phyloP scores from a whole-genome alignment of 2,329 filamentous ascomycete species.

The Botrytis tulipae region DNA sequence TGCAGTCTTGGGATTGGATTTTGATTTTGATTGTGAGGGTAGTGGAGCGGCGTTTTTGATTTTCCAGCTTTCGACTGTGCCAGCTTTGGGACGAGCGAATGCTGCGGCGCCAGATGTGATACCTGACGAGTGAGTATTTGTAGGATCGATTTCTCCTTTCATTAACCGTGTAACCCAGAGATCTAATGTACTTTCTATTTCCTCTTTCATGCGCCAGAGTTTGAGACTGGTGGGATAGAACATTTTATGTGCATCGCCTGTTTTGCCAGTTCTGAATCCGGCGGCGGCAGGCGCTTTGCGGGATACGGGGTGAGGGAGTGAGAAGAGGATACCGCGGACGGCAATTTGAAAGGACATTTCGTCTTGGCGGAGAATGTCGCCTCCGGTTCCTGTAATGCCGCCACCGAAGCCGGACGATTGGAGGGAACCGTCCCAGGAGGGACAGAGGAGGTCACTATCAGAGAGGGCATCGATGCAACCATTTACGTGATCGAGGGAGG shows the following conservation, averaged over 20 bases:
- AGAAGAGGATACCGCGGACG: conserved; percentile 81
- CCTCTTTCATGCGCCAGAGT: conserved; percentile 79
- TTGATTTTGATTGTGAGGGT: neutral
- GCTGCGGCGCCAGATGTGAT: conserved; percentile 49
- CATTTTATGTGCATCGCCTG: conserved; percentile 76
- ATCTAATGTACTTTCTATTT: conserved; percentile 72
- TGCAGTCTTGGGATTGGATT: neutral
- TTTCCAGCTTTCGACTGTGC: conserved; percentile 40
- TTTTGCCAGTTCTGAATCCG: conserved; percentile 39
- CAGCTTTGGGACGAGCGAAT: conserved; percentile 47
- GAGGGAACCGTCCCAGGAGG: conserved; percentile 68
- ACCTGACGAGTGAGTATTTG: conserved; percentile 34
- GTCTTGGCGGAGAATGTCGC: conserved; percentile 81
- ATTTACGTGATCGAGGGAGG: conserved; percentile 74
- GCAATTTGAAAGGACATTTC: conserved; percentile 93
- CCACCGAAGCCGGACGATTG: conserved; percentile 55
- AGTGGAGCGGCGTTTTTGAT: neutral
- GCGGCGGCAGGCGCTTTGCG: conserved; percentile 48
- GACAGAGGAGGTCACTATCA: conserved; percentile 79
- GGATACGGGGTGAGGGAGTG: conserved; percentile 82
- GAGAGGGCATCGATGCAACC: conserved; percentile 86
- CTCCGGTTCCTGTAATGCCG: conserved; percentile 53
- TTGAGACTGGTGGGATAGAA: conserved; percentile 85
- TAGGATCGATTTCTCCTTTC: conserved; percentile 47
- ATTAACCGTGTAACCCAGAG: conserved; percentile 63